Evolutionary conservation across 169 alveolate genomes (phyloP).

Genomic region (Eimeria sp.): DNA sequence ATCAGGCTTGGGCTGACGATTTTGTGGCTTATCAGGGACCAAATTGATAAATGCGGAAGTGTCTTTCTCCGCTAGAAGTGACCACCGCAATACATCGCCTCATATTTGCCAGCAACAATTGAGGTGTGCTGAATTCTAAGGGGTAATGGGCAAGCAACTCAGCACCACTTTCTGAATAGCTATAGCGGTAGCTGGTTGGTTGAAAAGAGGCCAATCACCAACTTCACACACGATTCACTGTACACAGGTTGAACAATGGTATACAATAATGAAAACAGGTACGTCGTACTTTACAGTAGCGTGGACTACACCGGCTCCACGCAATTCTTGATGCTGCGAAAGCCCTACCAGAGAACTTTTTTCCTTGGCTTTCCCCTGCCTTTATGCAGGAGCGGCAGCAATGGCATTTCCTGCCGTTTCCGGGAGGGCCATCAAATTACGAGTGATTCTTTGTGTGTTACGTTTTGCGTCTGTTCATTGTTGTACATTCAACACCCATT

Average conservation of each 20-base stretch:
- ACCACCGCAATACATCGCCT: neutral
- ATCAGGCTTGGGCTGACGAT: neutral
- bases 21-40: neutral
- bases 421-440: neutral
- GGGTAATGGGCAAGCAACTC: neutral
- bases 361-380: conserved; percentile 21
- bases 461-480: neutral
- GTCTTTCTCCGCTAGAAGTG: neutral
- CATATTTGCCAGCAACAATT: neutral
- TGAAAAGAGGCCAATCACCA: neutral
- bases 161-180: neutral
- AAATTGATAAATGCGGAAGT: neutral
- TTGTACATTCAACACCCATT: conserved; percentile 19
- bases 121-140: neutral
- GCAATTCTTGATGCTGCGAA: conserved; percentile 16
- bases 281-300: conserved; percentile 6
- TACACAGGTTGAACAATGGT: neutral
- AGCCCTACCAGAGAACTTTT: conserved; percentile 8
- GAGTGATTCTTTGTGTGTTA: neutral
- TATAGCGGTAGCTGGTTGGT: neutral
- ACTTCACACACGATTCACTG: neutral
- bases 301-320: neutral
- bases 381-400: neutral
- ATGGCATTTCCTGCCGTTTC: neutral
- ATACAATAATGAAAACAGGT: neutral